Evolutionary conservation across 2,329 filamentous ascomycete species (phyloP).

Genomic region (Beauveria pseudobassiana): DNA sequence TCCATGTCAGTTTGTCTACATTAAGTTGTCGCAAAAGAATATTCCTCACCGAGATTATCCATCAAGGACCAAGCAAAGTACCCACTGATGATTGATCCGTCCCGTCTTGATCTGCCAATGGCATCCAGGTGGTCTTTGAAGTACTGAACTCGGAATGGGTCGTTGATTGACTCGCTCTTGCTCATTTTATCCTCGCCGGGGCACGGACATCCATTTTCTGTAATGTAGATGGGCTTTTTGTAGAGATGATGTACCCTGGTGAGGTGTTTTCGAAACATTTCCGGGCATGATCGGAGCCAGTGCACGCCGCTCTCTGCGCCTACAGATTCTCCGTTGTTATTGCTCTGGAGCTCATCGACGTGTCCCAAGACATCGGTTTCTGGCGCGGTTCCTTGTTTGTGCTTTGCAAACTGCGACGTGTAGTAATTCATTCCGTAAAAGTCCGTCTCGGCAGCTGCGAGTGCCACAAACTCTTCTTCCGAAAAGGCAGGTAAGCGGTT

Average conservation of each 20-base stretch:
- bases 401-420: slow-evolving; percentile 28
- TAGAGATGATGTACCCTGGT: slow-evolving; percentile 20
- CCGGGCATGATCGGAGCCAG: slow-evolving; percentile 26
- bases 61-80: slow-evolving; percentile 30
- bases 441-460: slow-evolving; percentile 20
- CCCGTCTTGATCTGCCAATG: slow-evolving; percentile 23
- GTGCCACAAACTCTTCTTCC: slow-evolving; percentile 18
- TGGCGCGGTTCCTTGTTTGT: slow-evolving; percentile 17
- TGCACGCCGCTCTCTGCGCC: slow-evolving; percentile 26
- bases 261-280: slow-evolving; percentile 24
- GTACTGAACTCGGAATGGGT: slow-evolving; percentile 29
- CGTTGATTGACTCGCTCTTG: slow-evolving; percentile 26
- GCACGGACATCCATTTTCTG: slow-evolving; percentile 29
- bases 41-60: slow-evolving; percentile 27
- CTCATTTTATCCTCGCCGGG: slow-evolving; percentile 27
- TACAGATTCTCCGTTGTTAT: slow-evolving; percentile 22
- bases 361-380: slow-evolving; percentile 27
- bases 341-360: slow-evolving; percentile 24
- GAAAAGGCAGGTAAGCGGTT: slow-evolving; percentile 24
- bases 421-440: slow-evolving; percentile 37
- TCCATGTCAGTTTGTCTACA: neutral
- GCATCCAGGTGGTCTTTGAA: slow-evolving; percentile 32
- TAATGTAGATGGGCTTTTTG: slow-evolving; percentile 22
- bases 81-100: slow-evolving; percentile 19
- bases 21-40: neutral